Base-by-base conservation (phyloP, 108 stramenopile species). In the Fragilaria radians region DNA sequence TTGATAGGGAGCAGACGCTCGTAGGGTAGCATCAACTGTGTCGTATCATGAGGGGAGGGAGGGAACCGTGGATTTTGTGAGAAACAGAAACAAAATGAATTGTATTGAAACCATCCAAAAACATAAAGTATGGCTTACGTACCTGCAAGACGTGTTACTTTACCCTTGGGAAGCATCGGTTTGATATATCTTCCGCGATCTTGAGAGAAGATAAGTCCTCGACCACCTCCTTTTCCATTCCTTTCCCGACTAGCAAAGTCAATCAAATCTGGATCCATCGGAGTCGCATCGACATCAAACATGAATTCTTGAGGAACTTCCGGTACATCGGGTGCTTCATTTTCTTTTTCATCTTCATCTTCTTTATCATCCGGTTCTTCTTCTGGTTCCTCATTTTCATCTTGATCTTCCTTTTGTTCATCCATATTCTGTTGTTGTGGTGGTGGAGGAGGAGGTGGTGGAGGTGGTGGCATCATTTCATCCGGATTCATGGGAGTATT, bases 111-210 rank as follows among this genome's bases (percentile, higher is more conserved):
- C 59, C 7, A 46, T 46, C 9, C 4, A 46, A 18, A 60, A 18
- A 60, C 36, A 9, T n/a, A 36, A 57, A 54, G 25, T 50, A 11
- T 11, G 11, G 9, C 52, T 61, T 30, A 45, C 78, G 48, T 73
- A 80, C 78, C 74, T 27, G 80, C 72, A 57, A 92, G 72, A 51
- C 84, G 83, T 34, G 81, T 70, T 26, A 86, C 94, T 85, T 98
- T 96, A 33, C 95, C 95, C 59, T 88, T 42, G n/a, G 95, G 95
- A 59, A 96, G 76, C 90, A 94, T 93, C 23, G 95, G 92, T 73
- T 96, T 95, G 70, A 96, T 93, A 85, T 95, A 98, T 32, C 97
- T 84, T 51, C 97, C 97, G 63, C 97, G 93, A 58, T 95, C 94
- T 67, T 95, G 90, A 49, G 91, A 93, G 68, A 95, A 96, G 71